Base-by-base conservation (phyloP, 495 filamentous ascomycete species). In the Lepidopterella palustris region DNA sequence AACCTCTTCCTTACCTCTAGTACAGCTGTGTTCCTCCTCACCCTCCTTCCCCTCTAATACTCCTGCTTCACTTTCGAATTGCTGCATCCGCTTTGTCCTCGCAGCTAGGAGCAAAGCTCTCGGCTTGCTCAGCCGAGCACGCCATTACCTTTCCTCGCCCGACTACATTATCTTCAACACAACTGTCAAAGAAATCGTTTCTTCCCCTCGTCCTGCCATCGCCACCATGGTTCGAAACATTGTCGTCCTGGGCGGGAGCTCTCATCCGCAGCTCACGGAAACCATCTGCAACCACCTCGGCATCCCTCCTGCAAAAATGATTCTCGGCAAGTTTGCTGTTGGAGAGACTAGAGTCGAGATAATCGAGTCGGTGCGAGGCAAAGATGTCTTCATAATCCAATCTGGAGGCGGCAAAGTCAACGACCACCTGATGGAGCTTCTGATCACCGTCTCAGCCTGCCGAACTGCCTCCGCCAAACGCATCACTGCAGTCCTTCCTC, bases 321-420 rank as follows among this genome's bases (percentile, higher is more conserved):
- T 92, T 55, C 81, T 97, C 53, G 84, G 80, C 63, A 97, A 96
- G 76, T 98, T 98, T 74, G 84, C 87, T 15, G 89, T 92, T 53
- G 93, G 93, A 47, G 95, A 97, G 73, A 97, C 88, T 58, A 84
- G 95, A 29, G 90, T 95, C 58, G 93, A 97, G 74, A 93, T 98
- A 65, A 78, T 88, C 68, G 93, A 97, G 76, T 95, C 89, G 23
- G 92, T 98, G 40, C 88, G 93, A 65, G 95, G 87, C 58, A 98
- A 98, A 72, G 93, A 97, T 80, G 92, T 98, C 68, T 96, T 95
- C 74, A 95, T 97, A 72, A 88, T 97, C 64, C 91, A 97, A 72
- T 89, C 86, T 51, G 89, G 91, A 53, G 83, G 85, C 58, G 88
- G 89, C 49, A 91, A 87, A 62, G 89, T 97, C 74, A 98, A 98